phyloP scores from a whole-genome alignment of 345 rosid genomes.

The Microcos paniculata region DNA sequence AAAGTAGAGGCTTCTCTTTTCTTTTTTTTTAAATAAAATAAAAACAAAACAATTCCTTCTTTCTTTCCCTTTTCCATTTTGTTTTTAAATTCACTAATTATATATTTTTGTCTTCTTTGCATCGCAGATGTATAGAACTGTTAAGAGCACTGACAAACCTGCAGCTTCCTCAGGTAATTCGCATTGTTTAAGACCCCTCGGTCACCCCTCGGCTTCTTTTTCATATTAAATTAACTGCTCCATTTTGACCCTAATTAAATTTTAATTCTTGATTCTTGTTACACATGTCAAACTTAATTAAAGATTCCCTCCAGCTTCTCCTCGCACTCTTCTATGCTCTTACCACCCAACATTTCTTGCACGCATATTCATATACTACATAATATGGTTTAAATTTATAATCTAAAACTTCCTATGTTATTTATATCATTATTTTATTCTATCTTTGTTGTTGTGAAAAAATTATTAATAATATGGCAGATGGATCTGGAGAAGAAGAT shows the following conservation, averaged over 20 bases:
- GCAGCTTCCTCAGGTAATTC: conserved; percentile 48
- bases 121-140: conserved; percentile 62
- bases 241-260: background rate
- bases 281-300: conserved; percentile 1
- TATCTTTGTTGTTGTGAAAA: background rate
- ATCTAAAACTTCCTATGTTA: background rate
- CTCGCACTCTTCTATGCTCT: background rate
- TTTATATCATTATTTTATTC: background rate
- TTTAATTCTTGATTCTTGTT: background rate
- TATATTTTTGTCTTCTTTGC: conserved; percentile 17
- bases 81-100: background rate
- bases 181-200: background rate
- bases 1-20: background rate
- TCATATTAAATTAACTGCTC: background rate
- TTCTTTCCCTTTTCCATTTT: background rate
- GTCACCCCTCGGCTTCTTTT: background rate
- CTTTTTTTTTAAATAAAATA: no score
- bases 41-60: background rate
- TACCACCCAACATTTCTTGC: background rate
- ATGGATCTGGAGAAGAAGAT: conserved; percentile 55
- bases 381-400: no score
- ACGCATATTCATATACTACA: background rate
- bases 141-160: conserved; percentile 56
- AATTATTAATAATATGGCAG: conserved; percentile 3
- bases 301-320: background rate